Conservation (phyloP, 805 yeast species). For the Pichia occidentalis region DNA sequence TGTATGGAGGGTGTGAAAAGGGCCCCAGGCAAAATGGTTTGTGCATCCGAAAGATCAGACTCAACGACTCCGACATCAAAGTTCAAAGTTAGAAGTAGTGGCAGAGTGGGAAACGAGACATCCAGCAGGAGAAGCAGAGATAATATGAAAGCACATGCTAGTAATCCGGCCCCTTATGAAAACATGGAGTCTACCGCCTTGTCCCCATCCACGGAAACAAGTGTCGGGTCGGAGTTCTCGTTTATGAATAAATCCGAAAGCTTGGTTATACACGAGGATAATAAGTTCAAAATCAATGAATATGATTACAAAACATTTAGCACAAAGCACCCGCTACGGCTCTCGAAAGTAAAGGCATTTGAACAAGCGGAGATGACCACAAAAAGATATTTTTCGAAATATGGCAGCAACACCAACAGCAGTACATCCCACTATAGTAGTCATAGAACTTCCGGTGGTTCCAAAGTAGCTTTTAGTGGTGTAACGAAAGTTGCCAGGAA, state of each 20-base stretch:
- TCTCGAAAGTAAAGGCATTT: slow-evolving; percentile 31
- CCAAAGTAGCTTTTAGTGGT: not conserved
- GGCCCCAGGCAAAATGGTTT: slow-evolving; percentile 4
- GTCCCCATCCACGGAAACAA: slow-evolving; percentile 8
- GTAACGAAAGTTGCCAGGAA: slow-evolving; percentile 2
- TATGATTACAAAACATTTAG: slow-evolving; percentile 33
- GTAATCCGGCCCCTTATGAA: not conserved
- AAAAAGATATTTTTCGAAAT: slow-evolving; percentile 24
- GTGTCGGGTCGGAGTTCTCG: slow-evolving; percentile 8
- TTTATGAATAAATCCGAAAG: slow-evolving; percentile 18
- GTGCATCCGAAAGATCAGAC: not conserved
- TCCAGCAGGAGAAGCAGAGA: no score
- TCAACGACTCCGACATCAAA: not conserved
- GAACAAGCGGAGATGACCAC: slow-evolving; percentile 33
- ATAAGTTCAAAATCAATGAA: slow-evolving; percentile 24
- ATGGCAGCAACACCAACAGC: slow-evolving; percentile 9
- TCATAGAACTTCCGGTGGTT: not conserved
- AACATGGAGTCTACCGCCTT: not conserved
- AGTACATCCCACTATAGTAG: not conserved
- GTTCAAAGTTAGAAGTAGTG: no score
- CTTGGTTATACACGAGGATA: slow-evolving; percentile 21
- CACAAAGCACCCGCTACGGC: slow-evolving; percentile 28
- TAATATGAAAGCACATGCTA: no score
- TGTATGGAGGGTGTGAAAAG: slow-evolving; percentile 7
- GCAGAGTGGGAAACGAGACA: no score